Evolutionary conservation across 176 grass and related monocot genomes (phyloP), one percentile per base, ranked within the genome.

Genomic region (Ananas comosus): DNA sequence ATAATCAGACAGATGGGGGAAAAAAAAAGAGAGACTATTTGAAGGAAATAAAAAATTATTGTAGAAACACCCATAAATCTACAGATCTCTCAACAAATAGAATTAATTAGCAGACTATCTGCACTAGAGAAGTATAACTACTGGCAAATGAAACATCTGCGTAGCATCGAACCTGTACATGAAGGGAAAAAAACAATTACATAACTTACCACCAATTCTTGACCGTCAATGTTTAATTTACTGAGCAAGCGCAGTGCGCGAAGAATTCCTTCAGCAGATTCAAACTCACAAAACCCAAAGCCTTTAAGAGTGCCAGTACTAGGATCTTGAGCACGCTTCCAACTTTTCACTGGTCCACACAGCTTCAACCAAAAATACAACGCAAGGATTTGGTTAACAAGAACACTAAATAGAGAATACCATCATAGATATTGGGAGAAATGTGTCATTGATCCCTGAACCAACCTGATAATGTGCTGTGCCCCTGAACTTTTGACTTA

Each of bases 261-360:
- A 78, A 94, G 84, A 66, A 99, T 82, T 61, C 95, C 90, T 82
- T 99, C 95, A 63, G 95, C 90, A 84, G 84, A 80, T 88, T 94
- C 95, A 75, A 99, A 99, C 82, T 94, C 95, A 68, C 90, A 99
- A 91, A 93, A 99, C 10, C 87, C 95, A 88, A 99, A 99, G 24
- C 84, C 80, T 79, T 91, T 89, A 68, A 85, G 95, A 64, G 68
- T 94, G 52, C 87, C 87, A 71, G 86, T 84, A 86, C 90, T 94
- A 79, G 90, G 95, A 87, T 99, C 88, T 78, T 91, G 87, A 5
- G 89, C 91, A 67, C 95, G 90, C 75, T 99, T 99, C 95, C 82
- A 99, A 78, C 87, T 94, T 72, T 99, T 99, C 50, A 94, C 87
- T 69, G 95, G 78, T 53, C 95, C 95, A 76, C 95, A 99, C 49